phyloP scores from a whole-genome alignment of 2,329 filamentous ascomycete species.

The Laburnicola sp. region DNA sequence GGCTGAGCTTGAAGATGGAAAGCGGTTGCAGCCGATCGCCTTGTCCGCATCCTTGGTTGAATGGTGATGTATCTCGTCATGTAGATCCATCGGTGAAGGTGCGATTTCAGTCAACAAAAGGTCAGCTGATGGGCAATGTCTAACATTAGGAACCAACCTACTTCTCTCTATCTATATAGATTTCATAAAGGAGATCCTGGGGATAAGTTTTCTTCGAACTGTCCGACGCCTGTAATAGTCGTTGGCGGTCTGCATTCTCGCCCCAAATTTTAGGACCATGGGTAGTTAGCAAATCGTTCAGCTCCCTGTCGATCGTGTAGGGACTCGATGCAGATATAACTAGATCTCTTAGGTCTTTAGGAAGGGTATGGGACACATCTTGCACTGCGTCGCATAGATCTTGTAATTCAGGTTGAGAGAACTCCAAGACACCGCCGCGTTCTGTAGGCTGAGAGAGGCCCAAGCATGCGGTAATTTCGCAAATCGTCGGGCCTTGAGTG shows the following conservation, averaged over 20 bases:
- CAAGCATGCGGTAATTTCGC: not conserved
- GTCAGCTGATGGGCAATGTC: not conserved
- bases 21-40: not conserved
- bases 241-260: not conserved
- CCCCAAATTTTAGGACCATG: not conserved
- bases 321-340: not conserved
- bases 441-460: not conserved
- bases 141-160: not conserved
- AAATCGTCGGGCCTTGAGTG: not conserved
- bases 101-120: not conserved
- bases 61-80: not conserved
- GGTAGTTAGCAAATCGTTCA: not conserved
- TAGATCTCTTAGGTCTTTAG: not conserved
- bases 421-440: not conserved
- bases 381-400: not conserved
- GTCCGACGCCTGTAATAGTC: not conserved
- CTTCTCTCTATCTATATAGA: not conserved
- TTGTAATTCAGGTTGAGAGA: not conserved
- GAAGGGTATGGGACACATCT: not conserved
- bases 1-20: no score
- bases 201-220: not conserved
- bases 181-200: not conserved
- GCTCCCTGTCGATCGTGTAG: not conserved
- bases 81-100: slow-evolving; percentile 2
- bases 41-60: not conserved